Base-by-base conservation (phyloP, 768 basidiomycete genomes). In the Phylloporus sp. region DNA sequence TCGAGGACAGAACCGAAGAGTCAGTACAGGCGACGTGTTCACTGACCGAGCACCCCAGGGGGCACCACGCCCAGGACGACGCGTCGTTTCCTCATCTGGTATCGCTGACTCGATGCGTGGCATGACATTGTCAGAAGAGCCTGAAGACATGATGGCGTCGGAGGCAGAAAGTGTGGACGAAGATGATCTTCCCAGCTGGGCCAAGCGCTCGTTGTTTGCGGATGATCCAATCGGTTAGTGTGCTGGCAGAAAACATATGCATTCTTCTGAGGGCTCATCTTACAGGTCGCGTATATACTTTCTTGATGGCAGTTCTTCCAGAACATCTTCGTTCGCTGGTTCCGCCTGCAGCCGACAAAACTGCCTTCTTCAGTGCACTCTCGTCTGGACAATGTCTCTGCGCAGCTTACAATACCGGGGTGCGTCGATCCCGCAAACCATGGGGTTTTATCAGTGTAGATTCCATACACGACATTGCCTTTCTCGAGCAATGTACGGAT, bases 401-500 rank as follows among this genome's bases (percentile, higher is more conserved):
- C 59, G 65, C 76, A 2, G 85, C 88, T 0, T 93, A 92, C 71
- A 95, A 95, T 66, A 68, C 79, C 11, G 86, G 82, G 26, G 86
- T 95, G 0, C 81, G 93, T 23, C 80, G 82, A 52, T 92, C 90
- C 8, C 81, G 81, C 42, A 82, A 86, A 57, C 89, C 90, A 0
- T 95, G 91, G 91, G 93, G 92, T 0, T 95, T 85, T 68, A 86
- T 95, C 50, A 87, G 79, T 54, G 70, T 76, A 39, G 82, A 86
- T 50, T 80, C 82, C 2, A 82, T 95, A 16, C 93, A 95, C 60
- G 89, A 91, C 60, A 83, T 95, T 41, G 67, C 83, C 18, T 73
- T 78, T 3, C 78, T 91, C 15, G 88, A 90, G 63, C 72, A 70
- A 48, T 75, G 76, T 0, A 73, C 72, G 7, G 65, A 70, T 12